These are phyloP conservation scores for Malus sieversii DNA, from an alignment of 306 rosid genomes.

Conservation along the genomic window DNA sequence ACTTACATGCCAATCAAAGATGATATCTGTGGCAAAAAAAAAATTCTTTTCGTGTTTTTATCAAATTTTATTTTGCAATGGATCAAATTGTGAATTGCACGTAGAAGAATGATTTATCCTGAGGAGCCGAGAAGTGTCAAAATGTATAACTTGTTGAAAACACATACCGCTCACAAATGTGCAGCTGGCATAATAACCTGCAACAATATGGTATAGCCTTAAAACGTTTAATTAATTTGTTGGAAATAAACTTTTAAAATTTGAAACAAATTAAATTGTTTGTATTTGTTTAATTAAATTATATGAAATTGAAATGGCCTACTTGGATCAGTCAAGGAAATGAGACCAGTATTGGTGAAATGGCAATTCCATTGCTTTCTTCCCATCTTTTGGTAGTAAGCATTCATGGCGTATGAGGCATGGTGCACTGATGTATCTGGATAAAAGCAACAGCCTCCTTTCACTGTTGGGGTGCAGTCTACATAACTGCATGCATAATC, in stretches of 20 bases:
- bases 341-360: constrained; percentile 8
- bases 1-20: no score
- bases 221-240: not conserved
- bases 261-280: not conserved
- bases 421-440: constrained; percentile 19
- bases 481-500: constrained; percentile 8
- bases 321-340: constrained; percentile 20
- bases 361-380: constrained; percentile 10
- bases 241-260: not conserved
- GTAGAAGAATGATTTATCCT: no score
- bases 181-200: not conserved
- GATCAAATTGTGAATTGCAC: no score
- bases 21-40: no score
- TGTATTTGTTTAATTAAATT: not conserved
- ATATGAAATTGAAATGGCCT: not conserved
- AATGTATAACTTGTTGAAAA: not conserved
- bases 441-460: constrained; percentile 14
- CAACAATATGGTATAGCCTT: not conserved
- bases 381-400: constrained; percentile 13
- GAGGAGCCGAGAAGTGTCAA: not conserved
- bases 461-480: constrained; percentile 2
- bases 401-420: constrained; percentile 23
- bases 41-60: no score
- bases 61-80: no score
- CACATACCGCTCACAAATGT: not conserved